phyloP scores from a whole-genome alignment of 225 moss, liverwort and hornwort genomes.

The Sphagnum contortum region DNA sequence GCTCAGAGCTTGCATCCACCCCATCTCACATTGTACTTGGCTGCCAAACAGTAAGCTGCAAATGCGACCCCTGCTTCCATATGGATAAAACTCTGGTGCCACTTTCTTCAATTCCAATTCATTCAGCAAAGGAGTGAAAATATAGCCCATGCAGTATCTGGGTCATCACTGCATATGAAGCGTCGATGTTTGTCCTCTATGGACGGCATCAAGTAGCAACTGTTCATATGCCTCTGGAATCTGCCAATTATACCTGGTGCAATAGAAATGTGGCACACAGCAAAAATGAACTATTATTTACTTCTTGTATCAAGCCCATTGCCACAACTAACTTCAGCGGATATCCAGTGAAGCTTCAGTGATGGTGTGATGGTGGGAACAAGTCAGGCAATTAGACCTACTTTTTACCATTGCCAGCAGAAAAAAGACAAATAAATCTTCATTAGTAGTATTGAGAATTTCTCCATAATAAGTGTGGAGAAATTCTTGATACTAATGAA shows the following conservation, averaged over 20 bases:
- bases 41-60: conserved; percentile 87
- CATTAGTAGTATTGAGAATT: too few species aligned
- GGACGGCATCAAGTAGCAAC: conserved; percentile 59
- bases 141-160: conserved; percentile 84
- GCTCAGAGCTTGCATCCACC: conserved; percentile 62
- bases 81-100: conserved; percentile 80
- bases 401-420: too few species aligned
- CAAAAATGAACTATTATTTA: too few species aligned
- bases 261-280: too few species aligned
- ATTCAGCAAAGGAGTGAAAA: conserved; percentile 72
- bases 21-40: conserved; percentile 91
- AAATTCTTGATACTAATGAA: too few species aligned
- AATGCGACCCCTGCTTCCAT: conserved; percentile 86
- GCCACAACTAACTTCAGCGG: too few species aligned
- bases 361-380: too few species aligned
- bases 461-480: too few species aligned
- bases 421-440: too few species aligned
- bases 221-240: conserved; percentile 96
- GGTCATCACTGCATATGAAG: conserved; percentile 87
- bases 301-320: too few species aligned
- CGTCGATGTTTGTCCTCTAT: conserved; percentile 82
- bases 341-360: too few species aligned
- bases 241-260: conserved; percentile 55
- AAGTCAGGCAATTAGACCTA: too few species aligned
- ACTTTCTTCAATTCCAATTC: conserved; percentile 64